A percentile compares a stretch with the other conserved stretches of the same genome.
Conservation (phyloP, 768 basidiomycete species). For the Russula sp. region DNA sequence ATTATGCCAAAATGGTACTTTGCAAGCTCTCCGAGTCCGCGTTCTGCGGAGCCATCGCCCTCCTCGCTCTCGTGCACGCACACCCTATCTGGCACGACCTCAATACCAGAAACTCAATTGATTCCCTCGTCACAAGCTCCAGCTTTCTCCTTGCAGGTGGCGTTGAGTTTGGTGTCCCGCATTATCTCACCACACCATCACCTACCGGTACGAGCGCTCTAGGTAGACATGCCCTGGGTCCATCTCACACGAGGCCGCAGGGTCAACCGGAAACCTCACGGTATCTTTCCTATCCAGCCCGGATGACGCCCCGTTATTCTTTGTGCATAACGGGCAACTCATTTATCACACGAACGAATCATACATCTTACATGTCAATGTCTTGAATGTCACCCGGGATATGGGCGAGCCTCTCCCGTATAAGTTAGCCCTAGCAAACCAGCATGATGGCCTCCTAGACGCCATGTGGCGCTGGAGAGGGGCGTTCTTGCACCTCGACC, state of each 20-base stretch:
- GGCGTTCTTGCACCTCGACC: constrained; percentile 42
- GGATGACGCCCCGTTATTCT: constrained; percentile 40
- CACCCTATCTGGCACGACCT: constrained; percentile 3
- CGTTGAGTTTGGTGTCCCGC: not conserved
- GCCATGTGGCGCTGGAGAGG: constrained; percentile 51
- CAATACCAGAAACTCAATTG: not conserved
- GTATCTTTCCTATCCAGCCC: constrained; percentile 27
- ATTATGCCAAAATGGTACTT: not conserved
- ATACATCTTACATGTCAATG: constrained; percentile 46
- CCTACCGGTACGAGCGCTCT: constrained; percentile 1
- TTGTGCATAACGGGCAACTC: constrained; percentile 44
- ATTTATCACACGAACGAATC: constrained; percentile 51
- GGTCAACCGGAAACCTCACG: constrained; percentile 42
- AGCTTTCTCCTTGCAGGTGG: not conserved
- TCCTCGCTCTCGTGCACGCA: not conserved
- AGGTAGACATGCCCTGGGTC: not conserved
- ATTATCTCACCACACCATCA: constrained; percentile 1
- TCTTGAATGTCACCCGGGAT: constrained; percentile 36
- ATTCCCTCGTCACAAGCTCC: constrained; percentile 1
- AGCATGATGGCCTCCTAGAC: constrained; percentile 33
- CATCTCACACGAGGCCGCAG: constrained; percentile 26
- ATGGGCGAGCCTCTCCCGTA: not conserved
- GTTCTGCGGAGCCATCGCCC: not conserved
- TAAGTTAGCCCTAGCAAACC: constrained; percentile 34
- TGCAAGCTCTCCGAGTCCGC: not conserved